Conservation (phyloP, 2,329 filamentous ascomycete genomes). For the Ploettnerulaceae sp. region DNA sequence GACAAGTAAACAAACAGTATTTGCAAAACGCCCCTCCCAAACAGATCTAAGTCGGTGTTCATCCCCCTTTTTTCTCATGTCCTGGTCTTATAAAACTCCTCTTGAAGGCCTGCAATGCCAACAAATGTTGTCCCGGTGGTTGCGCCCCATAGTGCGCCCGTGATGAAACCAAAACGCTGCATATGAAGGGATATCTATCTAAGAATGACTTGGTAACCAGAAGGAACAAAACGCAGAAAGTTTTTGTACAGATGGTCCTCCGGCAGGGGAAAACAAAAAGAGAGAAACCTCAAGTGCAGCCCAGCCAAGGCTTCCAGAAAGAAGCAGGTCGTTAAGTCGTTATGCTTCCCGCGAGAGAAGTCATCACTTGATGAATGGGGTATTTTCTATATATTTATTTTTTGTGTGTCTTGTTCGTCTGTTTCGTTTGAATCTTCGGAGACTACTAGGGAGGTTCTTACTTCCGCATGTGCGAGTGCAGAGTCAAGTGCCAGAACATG, state of each 20-base stretch:
- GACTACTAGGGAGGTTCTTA: not conserved
- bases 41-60: too few relatives aligned
- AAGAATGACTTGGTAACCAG: not conserved
- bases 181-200: slow-evolving; percentile 5
- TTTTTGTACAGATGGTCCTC: slow-evolving; percentile 6
- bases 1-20: too few relatives aligned
- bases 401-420: not conserved
- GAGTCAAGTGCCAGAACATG: slow-evolving; percentile 28
- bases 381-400: slow-evolving; percentile 3
- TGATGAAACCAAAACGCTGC: not conserved
- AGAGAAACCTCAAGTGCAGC: not conserved
- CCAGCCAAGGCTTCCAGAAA: not conserved
- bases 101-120: too few relatives aligned
- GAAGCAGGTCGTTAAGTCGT: slow-evolving; percentile 8
- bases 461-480: slow-evolving; percentile 21
- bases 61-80: too few relatives aligned
- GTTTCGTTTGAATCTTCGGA: too few relatives aligned
- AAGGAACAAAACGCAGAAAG: not conserved
- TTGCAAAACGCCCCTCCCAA: too few relatives aligned
- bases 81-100: not conserved
- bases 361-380: slow-evolving; percentile 4
- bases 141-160: not conserved
- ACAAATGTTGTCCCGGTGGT: too few relatives aligned
- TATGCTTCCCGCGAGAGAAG: slow-evolving; percentile 5
- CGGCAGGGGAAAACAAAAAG: slow-evolving; percentile 3